A percentile compares a stretch with the other conserved stretches of the same genome.
Conservation (phyloP, 2,329 filamentous ascomycete species). For the Neodidymelliopsis sp. region DNA sequence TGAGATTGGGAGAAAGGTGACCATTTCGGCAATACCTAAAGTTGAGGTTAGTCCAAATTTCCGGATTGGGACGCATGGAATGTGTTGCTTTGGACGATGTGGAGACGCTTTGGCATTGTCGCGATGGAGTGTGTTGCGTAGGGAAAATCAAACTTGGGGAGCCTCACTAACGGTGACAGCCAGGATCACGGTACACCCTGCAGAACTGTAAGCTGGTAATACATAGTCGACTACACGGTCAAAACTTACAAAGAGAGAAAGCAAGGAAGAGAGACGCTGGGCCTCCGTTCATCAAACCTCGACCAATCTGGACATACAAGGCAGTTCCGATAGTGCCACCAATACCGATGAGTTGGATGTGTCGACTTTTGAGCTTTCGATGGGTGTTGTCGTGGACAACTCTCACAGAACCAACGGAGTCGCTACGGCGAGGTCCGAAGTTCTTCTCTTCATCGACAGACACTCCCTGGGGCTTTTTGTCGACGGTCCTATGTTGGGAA, state of each 20-base stretch:
- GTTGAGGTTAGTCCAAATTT: slow-evolving; percentile 27
- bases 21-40: slow-evolving; percentile 73
- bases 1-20: slow-evolving; percentile 77
- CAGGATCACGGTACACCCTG: slow-evolving; percentile 53
- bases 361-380: slow-evolving; percentile 55
- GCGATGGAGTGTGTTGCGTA: slow-evolving; percentile 33
- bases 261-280: slow-evolving; percentile 57
- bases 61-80: slow-evolving; percentile 16
- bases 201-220: slow-evolving; percentile 1
- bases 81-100: slow-evolving; percentile 22
- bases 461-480: slow-evolving; percentile 20
- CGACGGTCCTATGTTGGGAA: slow-evolving; percentile 15
- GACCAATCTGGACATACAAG: slow-evolving; percentile 57
- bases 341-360: slow-evolving; percentile 58
- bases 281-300: slow-evolving; percentile 56
- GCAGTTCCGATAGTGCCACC: slow-evolving; percentile 58
- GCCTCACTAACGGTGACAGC: slow-evolving; percentile 52
- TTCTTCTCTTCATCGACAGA: slow-evolving; percentile 39
- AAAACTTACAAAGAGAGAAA: slow-evolving; percentile 53
- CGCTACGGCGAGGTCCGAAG: slow-evolving; percentile 33
- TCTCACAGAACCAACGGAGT: slow-evolving; percentile 37
- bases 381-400: slow-evolving; percentile 51
- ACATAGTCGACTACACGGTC: background rate
- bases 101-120: slow-evolving; percentile 26
- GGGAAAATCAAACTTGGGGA: slow-evolving; percentile 23